Conservation (phyloP, 2,329 filamentous ascomycete genomes). For the Alternaria novae-zelandiae region DNA sequence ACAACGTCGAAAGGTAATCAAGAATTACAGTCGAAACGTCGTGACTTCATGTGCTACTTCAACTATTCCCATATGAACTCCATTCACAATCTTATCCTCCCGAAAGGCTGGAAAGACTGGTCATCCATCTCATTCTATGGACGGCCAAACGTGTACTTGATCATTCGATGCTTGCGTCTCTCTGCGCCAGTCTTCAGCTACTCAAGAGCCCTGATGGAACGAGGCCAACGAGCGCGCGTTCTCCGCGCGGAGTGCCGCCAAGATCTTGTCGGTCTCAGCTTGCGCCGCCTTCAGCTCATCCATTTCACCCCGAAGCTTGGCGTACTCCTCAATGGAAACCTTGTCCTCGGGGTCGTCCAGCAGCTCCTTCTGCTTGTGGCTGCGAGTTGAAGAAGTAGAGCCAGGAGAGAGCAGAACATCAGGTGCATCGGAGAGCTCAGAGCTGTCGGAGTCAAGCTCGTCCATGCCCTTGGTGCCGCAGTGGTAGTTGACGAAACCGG, state of each 20-base stretch:
- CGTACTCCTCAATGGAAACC: neutral
- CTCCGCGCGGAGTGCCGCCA: neutral
- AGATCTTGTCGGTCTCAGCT: neutral
- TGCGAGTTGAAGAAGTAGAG: neutral
- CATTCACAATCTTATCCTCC: neutral
- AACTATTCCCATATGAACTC: neutral
- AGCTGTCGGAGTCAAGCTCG: neutral
- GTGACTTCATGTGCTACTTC: neutral
- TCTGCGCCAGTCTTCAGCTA: no score
- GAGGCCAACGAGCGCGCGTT: neutral
- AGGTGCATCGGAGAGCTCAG: neutral
- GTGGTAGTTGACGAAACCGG: neutral
- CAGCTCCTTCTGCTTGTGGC: neutral
- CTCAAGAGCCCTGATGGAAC: neutral
- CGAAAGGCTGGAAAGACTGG: neutral
- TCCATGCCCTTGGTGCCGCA: neutral
- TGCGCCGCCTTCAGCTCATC: neutral
- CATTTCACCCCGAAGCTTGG: neutral
- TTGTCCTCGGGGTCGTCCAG: neutral
- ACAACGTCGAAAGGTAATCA: neutral
- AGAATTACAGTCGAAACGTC: neutral
- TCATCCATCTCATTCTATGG: no score
- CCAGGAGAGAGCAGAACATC: neutral
- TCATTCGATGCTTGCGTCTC: no score
- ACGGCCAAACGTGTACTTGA: no score